Conservation (phyloP, 208 protist species). For the Giardia duodenalis region DNA sequence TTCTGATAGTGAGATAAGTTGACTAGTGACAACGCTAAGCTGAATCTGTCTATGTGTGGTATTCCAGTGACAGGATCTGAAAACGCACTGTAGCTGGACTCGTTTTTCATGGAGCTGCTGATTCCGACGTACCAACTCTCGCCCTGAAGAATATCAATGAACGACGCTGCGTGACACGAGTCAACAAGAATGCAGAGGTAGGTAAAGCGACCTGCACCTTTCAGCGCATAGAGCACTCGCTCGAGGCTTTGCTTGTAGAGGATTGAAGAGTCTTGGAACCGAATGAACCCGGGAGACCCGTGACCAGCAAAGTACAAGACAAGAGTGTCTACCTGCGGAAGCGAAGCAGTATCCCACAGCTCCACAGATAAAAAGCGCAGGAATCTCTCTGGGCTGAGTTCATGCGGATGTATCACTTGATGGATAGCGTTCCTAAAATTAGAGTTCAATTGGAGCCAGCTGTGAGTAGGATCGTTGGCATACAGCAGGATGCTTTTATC, state of each 20-base stretch:
- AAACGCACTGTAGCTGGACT: neutral
- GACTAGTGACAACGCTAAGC: neutral
- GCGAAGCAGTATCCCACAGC: too few relatives aligned
- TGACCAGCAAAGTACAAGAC: neutral
- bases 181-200: neutral
- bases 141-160: neutral
- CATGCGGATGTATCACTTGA: too few relatives aligned
- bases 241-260: neutral
- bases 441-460: too few relatives aligned
- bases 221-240: neutral
- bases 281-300: neutral
- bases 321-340: constrained; percentile 7
- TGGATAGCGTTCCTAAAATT: too few relatives aligned
- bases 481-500: too few relatives aligned
- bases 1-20: too few relatives aligned
- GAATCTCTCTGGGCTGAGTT: too few relatives aligned
- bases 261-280: neutral
- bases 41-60: neutral
- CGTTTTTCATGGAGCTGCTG: neutral
- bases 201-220: neutral
- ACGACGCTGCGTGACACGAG: neutral
- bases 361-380: too few relatives aligned
- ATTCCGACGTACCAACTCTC: neutral
- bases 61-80: neutral
- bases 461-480: too few relatives aligned